A percentile compares a stretch with the other conserved stretches of the same genome.
phyloP scores from a whole-genome alignment of 176 grass and related monocot genomes.

The Areca catechu region DNA sequence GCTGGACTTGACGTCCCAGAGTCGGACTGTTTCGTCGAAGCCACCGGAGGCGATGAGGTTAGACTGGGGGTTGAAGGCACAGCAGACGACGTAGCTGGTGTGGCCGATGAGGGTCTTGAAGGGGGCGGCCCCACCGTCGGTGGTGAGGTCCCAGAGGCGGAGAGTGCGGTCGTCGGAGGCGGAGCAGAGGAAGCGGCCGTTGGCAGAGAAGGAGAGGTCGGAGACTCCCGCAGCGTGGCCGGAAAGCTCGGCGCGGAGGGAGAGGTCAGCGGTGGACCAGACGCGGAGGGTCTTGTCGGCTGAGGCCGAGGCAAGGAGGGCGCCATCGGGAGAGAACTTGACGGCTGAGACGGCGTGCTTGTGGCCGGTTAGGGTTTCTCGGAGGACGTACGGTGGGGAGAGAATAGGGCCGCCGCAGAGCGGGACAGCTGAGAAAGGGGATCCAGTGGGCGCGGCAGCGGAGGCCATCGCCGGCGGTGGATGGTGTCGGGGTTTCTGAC shows the following conservation, averaged over 20 bases:
- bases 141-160: slow-evolving; percentile 12
- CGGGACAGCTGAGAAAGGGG: not conserved
- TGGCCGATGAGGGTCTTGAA: slow-evolving; percentile 1
- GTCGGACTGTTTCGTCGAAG: slow-evolving; percentile 16
- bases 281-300: slow-evolving; percentile 10
- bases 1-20: slow-evolving; percentile 16
- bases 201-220: slow-evolving; percentile 11
- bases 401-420: no score
- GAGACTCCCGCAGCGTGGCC: slow-evolving; percentile 12
- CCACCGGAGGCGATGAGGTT: slow-evolving; percentile 12
- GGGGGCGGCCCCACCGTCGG: not conserved
- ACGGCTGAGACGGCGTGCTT: slow-evolving; percentile 7
- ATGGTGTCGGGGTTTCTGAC: no score
- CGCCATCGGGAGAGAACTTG: slow-evolving; percentile 10
- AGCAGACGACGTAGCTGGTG: slow-evolving; percentile 11
- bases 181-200: slow-evolving; percentile 18
- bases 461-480: no score
- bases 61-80: slow-evolving; percentile 10
- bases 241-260: slow-evolving; percentile 1
- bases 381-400: not conserved
- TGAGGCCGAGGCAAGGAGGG: slow-evolving; percentile 11
- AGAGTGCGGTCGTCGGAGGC: slow-evolving; percentile 10
- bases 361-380: not conserved
- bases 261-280: slow-evolving; percentile 3
- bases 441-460: no score